A percentile compares a stretch with the other conserved stretches of the same genome.
Conservation (phyloP, 2,329 filamentous ascomycete species). For the Beauveria medogensis region DNA sequence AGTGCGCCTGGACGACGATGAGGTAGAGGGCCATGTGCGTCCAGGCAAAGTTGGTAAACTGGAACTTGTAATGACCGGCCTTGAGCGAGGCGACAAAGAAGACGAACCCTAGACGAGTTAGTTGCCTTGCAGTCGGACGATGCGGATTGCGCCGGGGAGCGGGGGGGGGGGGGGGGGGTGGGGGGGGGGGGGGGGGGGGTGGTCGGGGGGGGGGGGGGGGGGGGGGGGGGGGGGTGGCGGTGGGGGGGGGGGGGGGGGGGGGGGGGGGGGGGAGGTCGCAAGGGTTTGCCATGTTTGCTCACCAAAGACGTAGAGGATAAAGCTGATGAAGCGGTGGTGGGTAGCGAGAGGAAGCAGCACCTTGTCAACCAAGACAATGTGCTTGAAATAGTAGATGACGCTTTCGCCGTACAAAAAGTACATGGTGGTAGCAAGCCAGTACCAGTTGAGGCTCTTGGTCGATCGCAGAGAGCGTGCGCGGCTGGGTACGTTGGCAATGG, state of each 20-base stretch:
- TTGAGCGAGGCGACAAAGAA: constrained; percentile 95
- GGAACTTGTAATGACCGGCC: constrained; percentile 94
- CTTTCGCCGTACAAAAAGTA: constrained; percentile 98
- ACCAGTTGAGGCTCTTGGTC: constrained; percentile 97
- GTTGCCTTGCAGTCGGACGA: constrained; percentile 14
- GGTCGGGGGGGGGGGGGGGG: too few relatives aligned
- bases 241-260: too few relatives aligned
- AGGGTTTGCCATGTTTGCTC: constrained; percentile 10
- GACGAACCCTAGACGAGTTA: constrained; percentile 66
- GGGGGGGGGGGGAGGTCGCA: too few relatives aligned
- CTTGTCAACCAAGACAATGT: constrained; percentile 90
- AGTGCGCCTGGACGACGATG: constrained; percentile 95
- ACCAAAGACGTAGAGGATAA: constrained; percentile 97
- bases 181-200: too few relatives aligned
- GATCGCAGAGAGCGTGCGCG: constrained; percentile 84
- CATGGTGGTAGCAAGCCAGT: constrained; percentile 97
- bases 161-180: too few relatives aligned
- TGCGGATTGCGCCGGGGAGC: background rate
- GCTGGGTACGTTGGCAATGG: constrained; percentile 90
- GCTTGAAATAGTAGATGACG: constrained; percentile 99
- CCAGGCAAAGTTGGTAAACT: constrained; percentile 99
- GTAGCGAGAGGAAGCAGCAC: constrained; percentile 89
- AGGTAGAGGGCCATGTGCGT: constrained; percentile 98
- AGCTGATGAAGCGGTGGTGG: constrained; percentile 97
- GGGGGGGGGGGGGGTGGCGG: too few relatives aligned